phyloP scores from a whole-genome alignment of 2,329 filamentous ascomycete genomes.

The Penicillium concentricum region DNA sequence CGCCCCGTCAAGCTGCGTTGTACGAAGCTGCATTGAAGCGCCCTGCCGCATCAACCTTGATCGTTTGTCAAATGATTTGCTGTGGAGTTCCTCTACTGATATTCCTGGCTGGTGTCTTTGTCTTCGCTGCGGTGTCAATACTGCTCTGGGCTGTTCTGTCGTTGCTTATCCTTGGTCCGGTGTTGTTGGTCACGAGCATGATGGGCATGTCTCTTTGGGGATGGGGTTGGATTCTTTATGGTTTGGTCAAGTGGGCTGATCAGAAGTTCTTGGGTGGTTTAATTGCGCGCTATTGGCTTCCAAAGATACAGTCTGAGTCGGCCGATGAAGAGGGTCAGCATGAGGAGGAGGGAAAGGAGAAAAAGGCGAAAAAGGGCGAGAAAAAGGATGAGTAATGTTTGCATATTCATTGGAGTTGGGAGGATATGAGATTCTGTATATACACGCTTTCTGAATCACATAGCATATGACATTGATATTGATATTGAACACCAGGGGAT shows the following conservation, averaged over 20 bases:
- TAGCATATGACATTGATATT: background rate
- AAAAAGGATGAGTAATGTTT: background rate
- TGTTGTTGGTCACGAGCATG: slow-evolving; percentile 30
- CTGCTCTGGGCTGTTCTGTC: slow-evolving; percentile 33
- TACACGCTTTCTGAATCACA: background rate
- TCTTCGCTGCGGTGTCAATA: slow-evolving; percentile 34
- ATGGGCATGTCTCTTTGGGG: slow-evolving; percentile 32
- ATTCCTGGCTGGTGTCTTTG: slow-evolving; percentile 32
- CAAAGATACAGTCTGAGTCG: slow-evolving; percentile 1
- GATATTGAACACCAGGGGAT: background rate
- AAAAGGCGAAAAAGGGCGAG: slow-evolving; percentile 9
- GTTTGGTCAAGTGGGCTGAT: slow-evolving; percentile 27
- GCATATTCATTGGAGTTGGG: background rate
- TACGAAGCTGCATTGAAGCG: slow-evolving; percentile 31
- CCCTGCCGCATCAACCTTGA: slow-evolving; percentile 33
- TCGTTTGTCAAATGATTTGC: slow-evolving; percentile 35
- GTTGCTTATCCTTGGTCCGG: slow-evolving; percentile 31
- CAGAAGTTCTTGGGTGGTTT: slow-evolving; percentile 26
- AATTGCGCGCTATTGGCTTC: slow-evolving; percentile 25
- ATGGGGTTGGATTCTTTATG: slow-evolving; percentile 32
- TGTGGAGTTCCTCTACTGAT: slow-evolving; percentile 36
- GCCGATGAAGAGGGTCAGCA: background rate
- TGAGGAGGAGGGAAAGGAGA: background rate
- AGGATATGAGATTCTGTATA: background rate
- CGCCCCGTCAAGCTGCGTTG: slow-evolving; percentile 26